Evolutionary conservation across 257 asterid genomes (phyloP).

Genomic region (Linaria vulgaris): DNA sequence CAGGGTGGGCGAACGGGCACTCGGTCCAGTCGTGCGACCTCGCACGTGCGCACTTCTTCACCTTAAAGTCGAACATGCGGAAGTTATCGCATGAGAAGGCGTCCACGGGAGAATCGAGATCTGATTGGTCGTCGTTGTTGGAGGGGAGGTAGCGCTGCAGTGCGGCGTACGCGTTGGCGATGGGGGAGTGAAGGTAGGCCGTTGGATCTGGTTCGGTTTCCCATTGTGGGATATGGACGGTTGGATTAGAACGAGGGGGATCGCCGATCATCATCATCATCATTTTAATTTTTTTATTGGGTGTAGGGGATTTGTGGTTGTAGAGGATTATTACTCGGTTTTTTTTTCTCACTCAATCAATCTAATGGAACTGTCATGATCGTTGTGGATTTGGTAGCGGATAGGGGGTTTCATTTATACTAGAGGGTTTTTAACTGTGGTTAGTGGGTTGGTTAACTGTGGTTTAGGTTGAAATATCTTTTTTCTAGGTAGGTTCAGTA

Average conservation of each 20-base stretch:
- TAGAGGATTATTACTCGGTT: neutral
- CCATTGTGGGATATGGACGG: slow-evolving; percentile 73
- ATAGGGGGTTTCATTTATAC: slow-evolving; percentile 39
- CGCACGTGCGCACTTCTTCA: slow-evolving; percentile 46
- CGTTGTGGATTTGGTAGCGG: slow-evolving; percentile 32
- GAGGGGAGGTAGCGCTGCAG: slow-evolving; percentile 76
- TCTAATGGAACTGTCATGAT: slow-evolving; percentile 39
- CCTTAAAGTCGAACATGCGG: slow-evolving; percentile 64
- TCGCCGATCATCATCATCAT: slow-evolving; percentile 58
- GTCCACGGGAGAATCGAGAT: slow-evolving; percentile 43
- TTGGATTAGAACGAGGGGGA: slow-evolving; percentile 50
- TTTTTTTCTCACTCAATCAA: slow-evolving; percentile 14
- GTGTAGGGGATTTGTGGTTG: no score
- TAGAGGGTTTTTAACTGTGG: slow-evolving; percentile 44
- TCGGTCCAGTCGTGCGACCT: slow-evolving; percentile 65
- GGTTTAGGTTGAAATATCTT: slow-evolving; percentile 36
- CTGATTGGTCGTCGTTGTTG: slow-evolving; percentile 25
- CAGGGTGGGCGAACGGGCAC: slow-evolving; percentile 58
- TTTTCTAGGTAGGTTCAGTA: neutral
- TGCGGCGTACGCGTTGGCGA: slow-evolving; percentile 39
- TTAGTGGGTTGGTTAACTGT: slow-evolving; percentile 32
- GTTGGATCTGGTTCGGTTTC: slow-evolving; percentile 51
- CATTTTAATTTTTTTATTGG: slow-evolving; percentile 15
- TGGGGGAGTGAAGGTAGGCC: slow-evolving; percentile 46
- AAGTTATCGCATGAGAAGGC: slow-evolving; percentile 56